Evolutionary conservation across 2,329 filamentous ascomycete genomes (phyloP).

Genomic region (Westerdykella ornata): DNA sequence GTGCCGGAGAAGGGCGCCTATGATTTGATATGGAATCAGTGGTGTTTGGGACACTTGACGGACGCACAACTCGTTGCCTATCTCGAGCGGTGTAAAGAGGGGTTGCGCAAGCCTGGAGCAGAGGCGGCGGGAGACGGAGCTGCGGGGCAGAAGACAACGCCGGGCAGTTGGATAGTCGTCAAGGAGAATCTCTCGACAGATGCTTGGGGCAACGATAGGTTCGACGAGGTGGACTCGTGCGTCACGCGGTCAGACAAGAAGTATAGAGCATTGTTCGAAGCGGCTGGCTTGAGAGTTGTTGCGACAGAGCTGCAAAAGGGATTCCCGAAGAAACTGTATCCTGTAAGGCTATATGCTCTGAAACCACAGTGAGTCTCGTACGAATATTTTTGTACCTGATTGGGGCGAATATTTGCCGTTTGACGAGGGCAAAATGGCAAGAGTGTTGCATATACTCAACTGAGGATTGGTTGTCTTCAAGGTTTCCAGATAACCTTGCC

Average conservation of each 20-base stretch:
- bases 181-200: constrained; percentile 71
- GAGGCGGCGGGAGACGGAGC: constrained; percentile 34
- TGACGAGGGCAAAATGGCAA: too few relatives aligned
- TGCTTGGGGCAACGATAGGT: constrained; percentile 55
- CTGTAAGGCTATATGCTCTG: constrained; percentile 73
- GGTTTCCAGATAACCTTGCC: too few relatives aligned
- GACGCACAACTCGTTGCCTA: constrained; percentile 66
- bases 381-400: too few relatives aligned
- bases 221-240: constrained; percentile 67
- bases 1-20: constrained; percentile 49
- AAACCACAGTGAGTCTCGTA: constrained; percentile 42
- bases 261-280: constrained; percentile 61
- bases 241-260: constrained; percentile 71
- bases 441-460: too few relatives aligned
- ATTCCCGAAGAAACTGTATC: constrained; percentile 61
- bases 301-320: constrained; percentile 45
- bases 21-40: constrained; percentile 82
- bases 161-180: constrained; percentile 54
- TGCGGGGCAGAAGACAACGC: constrained; percentile 7
- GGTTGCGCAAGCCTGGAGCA: constrained; percentile 31
- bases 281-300: constrained; percentile 58
- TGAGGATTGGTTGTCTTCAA: too few relatives aligned
- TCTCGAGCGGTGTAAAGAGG: constrained; percentile 53
- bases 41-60: constrained; percentile 78
- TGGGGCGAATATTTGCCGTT: too few relatives aligned